Evolutionary conservation across 1,284 basidiomycete species (phyloP), one percentile per base, ranked within the genome.

Genomic region (Ceraceosorus guamensis): DNA sequence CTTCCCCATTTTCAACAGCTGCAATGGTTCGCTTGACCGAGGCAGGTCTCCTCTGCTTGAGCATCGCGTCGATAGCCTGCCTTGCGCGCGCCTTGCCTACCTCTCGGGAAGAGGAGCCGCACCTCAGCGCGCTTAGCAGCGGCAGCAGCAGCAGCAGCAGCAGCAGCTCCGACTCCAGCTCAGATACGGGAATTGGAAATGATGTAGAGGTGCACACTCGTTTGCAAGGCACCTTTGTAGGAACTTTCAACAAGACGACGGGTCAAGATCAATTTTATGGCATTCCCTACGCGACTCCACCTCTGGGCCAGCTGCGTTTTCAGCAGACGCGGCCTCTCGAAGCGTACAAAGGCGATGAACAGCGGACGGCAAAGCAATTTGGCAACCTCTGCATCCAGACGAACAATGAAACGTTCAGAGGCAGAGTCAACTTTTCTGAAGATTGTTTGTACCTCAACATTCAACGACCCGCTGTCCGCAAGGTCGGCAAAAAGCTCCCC

Each of bases 361-460:
- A 60, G 30, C 58, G 61, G 2, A 49, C 37, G 14, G 61, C 61
- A 5, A 55, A 30, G 33, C 45, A 44, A 45, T 58, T 57, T 47
- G 63, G 48, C 39, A 35, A 56, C 47, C 50, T 60, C 37, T 65
- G 63, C 55, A 57, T 58, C 39, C 60, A 60, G 47, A 48, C 30
- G 53, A 50, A 32, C 46, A 33, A 57, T 3, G 51, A 51, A 8
- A 18, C 35, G 2, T 65, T 57, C 53, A 56, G 18, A 24, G 18
- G 44, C 11, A 57, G 24, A 24, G 24, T 24, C 24, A 24, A 24
- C 31, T 46, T 60, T 52, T 58, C 57, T 41, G 66, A 68, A 35
- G 53, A 64, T 54, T 68, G 66, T 37, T 60, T 68, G 47, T 59
- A 53, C 49, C 52, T 68, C 53, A 65, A 68, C 46, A 53, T 68